Percentiles rank a stretch among this genome's conserved stretches.
phyloP scores from a whole-genome alignment of 2,329 filamentous ascomycete species.

The Leptodontidium sp. region DNA sequence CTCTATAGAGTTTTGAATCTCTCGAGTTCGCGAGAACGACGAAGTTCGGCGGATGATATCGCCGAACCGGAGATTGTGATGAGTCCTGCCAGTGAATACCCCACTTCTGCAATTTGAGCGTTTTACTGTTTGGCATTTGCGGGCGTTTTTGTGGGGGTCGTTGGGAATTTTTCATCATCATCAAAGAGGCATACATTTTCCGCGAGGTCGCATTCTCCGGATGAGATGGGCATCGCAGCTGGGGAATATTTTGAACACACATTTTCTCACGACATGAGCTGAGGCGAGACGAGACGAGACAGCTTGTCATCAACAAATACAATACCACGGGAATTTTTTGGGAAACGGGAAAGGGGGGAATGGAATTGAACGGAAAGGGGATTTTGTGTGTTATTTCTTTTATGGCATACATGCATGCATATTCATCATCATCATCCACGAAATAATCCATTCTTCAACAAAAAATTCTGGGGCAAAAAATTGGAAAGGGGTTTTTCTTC shows the following conservation, averaged over 20 bases:
- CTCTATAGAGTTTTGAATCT: constrained; percentile 43
- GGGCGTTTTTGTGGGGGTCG: constrained; percentile 21
- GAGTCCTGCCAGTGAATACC: constrained; percentile 23
- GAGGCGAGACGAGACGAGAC: too few species aligned
- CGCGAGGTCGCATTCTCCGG: neutral
- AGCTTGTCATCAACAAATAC: neutral
- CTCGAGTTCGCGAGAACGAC: constrained; percentile 31
- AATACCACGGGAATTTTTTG: constrained; percentile 5
- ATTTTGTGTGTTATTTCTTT: too few species aligned
- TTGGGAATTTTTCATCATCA: neutral
- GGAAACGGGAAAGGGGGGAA: neutral
- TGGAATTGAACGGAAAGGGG: neutral
- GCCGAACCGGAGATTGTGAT: constrained; percentile 18
- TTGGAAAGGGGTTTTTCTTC: too few species aligned
- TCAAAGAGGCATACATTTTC: constrained; percentile 9
- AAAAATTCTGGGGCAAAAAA: too few species aligned
- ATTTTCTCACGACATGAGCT: neutral
- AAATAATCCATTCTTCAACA: neutral
- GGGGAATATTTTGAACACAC: too few species aligned
- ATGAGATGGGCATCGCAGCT: neutral
- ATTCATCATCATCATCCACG: constrained; percentile 6
- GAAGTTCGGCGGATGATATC: constrained; percentile 25
- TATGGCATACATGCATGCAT: constrained; percentile 1
- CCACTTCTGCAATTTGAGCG: constrained; percentile 32
- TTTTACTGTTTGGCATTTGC: constrained; percentile 28